Conservation (phyloP, 2,329 filamentous ascomycete species). For the Rutstroemia sp. region DNA sequence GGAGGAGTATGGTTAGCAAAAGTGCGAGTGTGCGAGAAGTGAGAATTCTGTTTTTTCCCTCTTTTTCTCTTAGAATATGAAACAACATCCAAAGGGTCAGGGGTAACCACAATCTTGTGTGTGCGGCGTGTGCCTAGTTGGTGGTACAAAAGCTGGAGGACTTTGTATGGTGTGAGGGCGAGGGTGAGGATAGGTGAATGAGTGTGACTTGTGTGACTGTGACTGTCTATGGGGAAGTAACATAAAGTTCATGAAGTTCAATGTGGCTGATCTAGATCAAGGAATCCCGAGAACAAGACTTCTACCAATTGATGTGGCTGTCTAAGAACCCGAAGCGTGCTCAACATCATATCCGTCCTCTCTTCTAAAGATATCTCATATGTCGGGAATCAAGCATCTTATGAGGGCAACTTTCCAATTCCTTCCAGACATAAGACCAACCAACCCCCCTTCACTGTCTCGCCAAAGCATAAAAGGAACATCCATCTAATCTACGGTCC, state of each 20-base stretch:
- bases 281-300: not conserved
- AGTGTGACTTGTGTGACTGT: no score
- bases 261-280: not conserved
- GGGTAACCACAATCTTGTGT: not conserved
- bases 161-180: no score
- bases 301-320: no score
- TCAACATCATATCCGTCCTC: not conserved
- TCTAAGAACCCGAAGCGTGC: no score
- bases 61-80: no score
- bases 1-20: not conserved
- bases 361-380: not conserved
- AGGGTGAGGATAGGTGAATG: no score
- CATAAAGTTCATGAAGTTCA: not conserved
- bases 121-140: not conserved
- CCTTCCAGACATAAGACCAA: no score
- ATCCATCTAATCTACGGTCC: constrained; percentile 6
- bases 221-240: not conserved
- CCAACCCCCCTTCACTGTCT: not conserved
- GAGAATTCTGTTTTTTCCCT: no score
- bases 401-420: no score
- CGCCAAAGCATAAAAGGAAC: not conserved
- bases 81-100: not conserved
- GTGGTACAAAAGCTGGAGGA: not conserved
- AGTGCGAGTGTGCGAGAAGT: not conserved
- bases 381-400: not conserved